phyloP scores from a whole-genome alignment of 305 asterid genomes.

The Caryopteris hybrid region DNA sequence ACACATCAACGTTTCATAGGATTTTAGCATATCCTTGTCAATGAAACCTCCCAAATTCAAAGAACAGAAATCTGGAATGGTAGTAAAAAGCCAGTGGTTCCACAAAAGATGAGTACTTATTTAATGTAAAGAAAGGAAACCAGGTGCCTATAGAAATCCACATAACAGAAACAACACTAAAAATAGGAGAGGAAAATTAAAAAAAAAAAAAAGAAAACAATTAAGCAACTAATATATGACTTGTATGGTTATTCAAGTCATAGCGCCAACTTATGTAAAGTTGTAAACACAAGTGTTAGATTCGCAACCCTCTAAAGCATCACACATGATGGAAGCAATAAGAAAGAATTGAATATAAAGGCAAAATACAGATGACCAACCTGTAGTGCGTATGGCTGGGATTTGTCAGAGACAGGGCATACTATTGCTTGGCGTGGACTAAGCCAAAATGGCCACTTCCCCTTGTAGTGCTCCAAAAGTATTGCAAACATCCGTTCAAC shows the following conservation, averaged over 20 bases:
- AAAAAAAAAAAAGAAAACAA: not conserved
- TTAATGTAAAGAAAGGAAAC: not conserved
- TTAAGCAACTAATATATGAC: not conserved
- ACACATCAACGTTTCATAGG: too few relatives aligned
- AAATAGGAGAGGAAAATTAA: too few relatives aligned
- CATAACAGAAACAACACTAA: not conserved
- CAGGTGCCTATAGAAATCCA: not conserved
- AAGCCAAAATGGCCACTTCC: constrained; percentile 98
- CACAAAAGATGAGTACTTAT: not conserved
- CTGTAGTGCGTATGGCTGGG: constrained; percentile 64
- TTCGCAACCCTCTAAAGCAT: not conserved
- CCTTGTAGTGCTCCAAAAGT: constrained; percentile 84
- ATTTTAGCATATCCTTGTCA: too few relatives aligned
- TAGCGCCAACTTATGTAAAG: not conserved
- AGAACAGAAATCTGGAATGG: too few relatives aligned
- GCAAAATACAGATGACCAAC: constrained; percentile 29
- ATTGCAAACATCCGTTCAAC: constrained; percentile 92
- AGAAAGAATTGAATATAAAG: not conserved
- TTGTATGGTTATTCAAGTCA: not conserved
- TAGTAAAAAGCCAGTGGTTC: not conserved
- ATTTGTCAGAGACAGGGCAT: constrained; percentile 88
- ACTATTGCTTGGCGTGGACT: constrained; percentile 93
- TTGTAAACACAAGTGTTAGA: not conserved
- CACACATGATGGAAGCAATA: not conserved
- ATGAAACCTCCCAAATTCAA: too few relatives aligned